phyloP scores from a whole-genome alignment of 2,329 filamentous ascomycete genomes.

The Colletotrichum spinosum region DNA sequence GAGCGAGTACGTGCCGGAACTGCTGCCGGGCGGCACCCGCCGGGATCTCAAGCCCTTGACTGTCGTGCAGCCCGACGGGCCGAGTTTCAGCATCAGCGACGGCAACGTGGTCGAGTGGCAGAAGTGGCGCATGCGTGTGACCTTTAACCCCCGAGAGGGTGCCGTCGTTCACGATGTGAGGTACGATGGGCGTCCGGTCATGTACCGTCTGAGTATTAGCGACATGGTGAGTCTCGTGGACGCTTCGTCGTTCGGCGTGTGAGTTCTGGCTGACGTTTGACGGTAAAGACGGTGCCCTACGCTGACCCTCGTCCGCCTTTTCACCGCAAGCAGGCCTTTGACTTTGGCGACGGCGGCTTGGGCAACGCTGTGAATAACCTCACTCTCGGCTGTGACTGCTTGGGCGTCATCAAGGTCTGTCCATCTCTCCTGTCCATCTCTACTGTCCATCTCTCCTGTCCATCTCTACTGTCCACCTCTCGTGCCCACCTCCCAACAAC shows the following conservation, averaged over 20 bases:
- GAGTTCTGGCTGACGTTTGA: background rate
- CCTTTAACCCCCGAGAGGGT: conserved; percentile 69
- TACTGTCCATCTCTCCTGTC: too few relatives aligned
- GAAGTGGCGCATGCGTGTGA: conserved; percentile 70
- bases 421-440: too few relatives aligned
- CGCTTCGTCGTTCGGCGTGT: too few relatives aligned
- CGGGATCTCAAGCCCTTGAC: conserved; percentile 71
- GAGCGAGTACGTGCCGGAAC: conserved; percentile 57
- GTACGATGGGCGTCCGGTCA: conserved; percentile 67
- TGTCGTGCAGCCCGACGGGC: conserved; percentile 70
- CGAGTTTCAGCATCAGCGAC: conserved; percentile 64
- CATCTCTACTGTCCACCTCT: too few relatives aligned
- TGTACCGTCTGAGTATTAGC: conserved; percentile 67
- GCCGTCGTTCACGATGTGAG: conserved; percentile 68
- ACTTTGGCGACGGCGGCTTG: conserved; percentile 76
- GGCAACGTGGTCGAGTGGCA: conserved; percentile 56
- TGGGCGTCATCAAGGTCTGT: conserved; percentile 46
- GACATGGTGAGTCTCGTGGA: conserved; percentile 58
- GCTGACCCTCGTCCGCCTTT: conserved; percentile 36
- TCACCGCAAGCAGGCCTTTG: conserved; percentile 71
- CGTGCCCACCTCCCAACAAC: fast-evolving
- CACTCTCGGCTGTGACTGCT: conserved; percentile 75
- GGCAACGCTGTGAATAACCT: conserved; percentile 76
- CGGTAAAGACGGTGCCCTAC: conserved; percentile 29
- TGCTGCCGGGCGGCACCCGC: conserved; percentile 52